Evolutionary conservation across 83 land plant species (phyloP), one percentile per base, ranked within the genome.

Genomic region (Picea mariana): DNA sequence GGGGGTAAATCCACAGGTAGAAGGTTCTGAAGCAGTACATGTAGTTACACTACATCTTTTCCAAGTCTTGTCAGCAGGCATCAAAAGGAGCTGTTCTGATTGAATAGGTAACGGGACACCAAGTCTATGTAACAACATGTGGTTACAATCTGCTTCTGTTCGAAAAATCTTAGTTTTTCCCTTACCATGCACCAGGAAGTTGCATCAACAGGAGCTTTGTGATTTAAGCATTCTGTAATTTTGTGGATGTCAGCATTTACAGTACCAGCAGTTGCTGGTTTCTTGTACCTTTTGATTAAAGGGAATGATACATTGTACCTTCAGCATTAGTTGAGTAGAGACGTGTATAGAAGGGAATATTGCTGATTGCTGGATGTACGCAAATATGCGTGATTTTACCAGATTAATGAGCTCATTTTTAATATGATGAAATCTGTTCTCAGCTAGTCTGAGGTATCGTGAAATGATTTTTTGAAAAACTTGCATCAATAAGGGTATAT

Each of bases 281-380:
- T 26, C 42, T 60, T 15, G 62, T 26, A 26, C 31, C 61, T 76
- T 76, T 9, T 76, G 17, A 49, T 76, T 78, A 60, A 58, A 78
- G 63, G 55, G 63, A 59, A 78, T 78, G 24, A n/a, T 55, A 58
- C 55, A 59, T n/a, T 60, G 79, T 78, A 78, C 63, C 60, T 24
- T 47, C 60, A 78, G 55, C 79, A 31, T 26, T 78, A 60, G 42
- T 58, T 26, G 79, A 78, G 79, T 78, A 59, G 79, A 78, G 79
- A 78, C 58, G 79, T 78, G 79, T 55, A 78, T 78, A 78, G 79
- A 58, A 78, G 79, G 79, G 64, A 78, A 24, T 23, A 27, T 60
- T 78, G 64, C 15, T 78, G 59, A 55, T 55, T 55, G 59, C 59
- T 55, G 59, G 59, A 55, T 55, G 59, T 55, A 55, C 59, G 16